Conservation (phyloP, 805 yeast species). For the Kodamaea laetipori region DNA sequence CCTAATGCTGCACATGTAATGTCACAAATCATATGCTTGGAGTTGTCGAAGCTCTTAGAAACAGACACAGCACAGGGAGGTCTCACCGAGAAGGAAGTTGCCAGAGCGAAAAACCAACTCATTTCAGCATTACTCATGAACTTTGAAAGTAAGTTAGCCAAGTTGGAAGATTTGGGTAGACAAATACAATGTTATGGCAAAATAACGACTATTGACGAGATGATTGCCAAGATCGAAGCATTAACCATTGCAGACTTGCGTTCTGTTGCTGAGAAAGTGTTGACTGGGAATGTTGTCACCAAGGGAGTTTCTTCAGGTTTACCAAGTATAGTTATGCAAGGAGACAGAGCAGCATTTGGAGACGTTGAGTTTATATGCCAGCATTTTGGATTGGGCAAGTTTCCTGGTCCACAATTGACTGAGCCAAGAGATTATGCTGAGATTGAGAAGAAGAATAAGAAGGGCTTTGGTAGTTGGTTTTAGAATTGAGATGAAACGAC, state of each 20-base stretch:
- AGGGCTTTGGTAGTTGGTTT: conserved; percentile 21
- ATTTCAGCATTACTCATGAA: conserved; percentile 88
- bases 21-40: conserved; percentile 70
- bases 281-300: conserved; percentile 65
- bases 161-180: conserved; percentile 92
- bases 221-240: conserved; percentile 73
- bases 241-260: conserved; percentile 69
- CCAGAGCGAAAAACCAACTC: conserved; percentile 90
- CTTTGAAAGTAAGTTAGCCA: conserved; percentile 89
- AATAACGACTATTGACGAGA: conserved; percentile 73
- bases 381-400: conserved; percentile 71
- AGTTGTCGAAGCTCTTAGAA: conserved; percentile 39
- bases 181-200: conserved; percentile 85
- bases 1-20: conserved; percentile 85
- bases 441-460: conserved; percentile 15
- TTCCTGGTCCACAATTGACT: conserved; percentile 21
- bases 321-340: conserved; percentile 91
- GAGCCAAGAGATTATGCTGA: conserved; percentile 19
- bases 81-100: conserved; percentile 69
- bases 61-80: conserved; percentile 49
- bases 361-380: conserved; percentile 69
- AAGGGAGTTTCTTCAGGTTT: conserved; percentile 50
- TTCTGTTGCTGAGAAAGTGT: conserved; percentile 70
- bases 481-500: conserved; percentile 4
- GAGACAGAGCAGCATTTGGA: conserved; percentile 82